Conservation (phyloP, 2,329 filamentous ascomycete genomes). For the Colletotrichum neosansevieriae region DNA sequence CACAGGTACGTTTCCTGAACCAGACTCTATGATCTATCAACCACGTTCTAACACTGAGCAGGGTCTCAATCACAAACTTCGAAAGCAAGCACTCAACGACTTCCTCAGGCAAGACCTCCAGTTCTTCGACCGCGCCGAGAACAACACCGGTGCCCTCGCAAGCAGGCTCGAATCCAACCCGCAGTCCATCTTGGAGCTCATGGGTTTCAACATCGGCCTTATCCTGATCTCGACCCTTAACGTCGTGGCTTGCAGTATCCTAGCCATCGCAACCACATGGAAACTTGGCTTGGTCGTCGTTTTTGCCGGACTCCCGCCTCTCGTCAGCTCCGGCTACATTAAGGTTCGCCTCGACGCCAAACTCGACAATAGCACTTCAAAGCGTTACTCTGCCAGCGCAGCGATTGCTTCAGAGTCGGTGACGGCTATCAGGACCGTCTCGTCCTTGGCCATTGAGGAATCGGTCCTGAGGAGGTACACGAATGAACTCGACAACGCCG, state of each 20-base stretch:
- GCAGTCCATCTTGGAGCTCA: slow-evolving; percentile 55
- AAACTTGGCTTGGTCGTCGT: slow-evolving; percentile 63
- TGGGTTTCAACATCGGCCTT: slow-evolving; percentile 56
- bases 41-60: background rate
- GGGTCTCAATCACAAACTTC: slow-evolving; percentile 44
- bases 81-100: slow-evolving; percentile 46
- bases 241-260: slow-evolving; percentile 52
- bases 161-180: slow-evolving; percentile 53
- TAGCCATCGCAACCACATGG: slow-evolving; percentile 60
- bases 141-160: slow-evolving; percentile 53
- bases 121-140: slow-evolving; percentile 57
- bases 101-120: slow-evolving; percentile 56
- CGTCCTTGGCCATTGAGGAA: slow-evolving; percentile 56
- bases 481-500: slow-evolving; percentile 47
- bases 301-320: slow-evolving; percentile 54
- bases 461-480: slow-evolving; percentile 48
- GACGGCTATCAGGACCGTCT: slow-evolving; percentile 55
- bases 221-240: slow-evolving; percentile 54
- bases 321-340: slow-evolving; percentile 53
- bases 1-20: slow-evolving; percentile 42
- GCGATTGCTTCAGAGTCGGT: slow-evolving; percentile 58
- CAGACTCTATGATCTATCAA: background rate
- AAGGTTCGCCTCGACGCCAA: slow-evolving; percentile 55
- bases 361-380: slow-evolving; percentile 52
- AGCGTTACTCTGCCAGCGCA: slow-evolving; percentile 52